Conservation (phyloP, 2,329 filamentous ascomycete genomes). For the Sphaerulina populicola region DNA sequence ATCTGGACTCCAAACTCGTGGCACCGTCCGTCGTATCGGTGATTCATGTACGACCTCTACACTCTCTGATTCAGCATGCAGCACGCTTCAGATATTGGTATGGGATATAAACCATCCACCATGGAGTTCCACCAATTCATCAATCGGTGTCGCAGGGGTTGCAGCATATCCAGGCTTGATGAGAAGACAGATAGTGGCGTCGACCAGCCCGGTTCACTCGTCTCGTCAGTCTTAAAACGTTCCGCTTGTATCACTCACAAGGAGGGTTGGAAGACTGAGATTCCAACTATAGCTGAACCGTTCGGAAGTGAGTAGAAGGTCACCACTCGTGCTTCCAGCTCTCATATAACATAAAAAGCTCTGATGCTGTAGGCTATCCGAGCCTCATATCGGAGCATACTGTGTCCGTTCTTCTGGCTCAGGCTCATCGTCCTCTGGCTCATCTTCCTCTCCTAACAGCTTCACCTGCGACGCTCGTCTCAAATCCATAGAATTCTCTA, state of each 20-base stretch:
- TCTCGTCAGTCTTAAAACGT: background rate
- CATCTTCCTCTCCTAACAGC: constrained; percentile 1
- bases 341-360: background rate
- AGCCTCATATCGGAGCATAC: background rate
- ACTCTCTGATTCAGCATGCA: too few species aligned
- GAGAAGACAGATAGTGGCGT: too few species aligned
- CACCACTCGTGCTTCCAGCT: background rate
- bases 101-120: too few species aligned
- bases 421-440: background rate
- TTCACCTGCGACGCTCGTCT: constrained; percentile 1
- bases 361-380: background rate
- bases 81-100: too few species aligned
- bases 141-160: too few species aligned
- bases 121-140: too few species aligned
- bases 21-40: too few species aligned
- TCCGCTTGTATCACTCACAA: background rate
- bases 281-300: background rate
- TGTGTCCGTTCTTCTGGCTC: background rate
- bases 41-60: too few species aligned
- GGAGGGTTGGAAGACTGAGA: background rate
- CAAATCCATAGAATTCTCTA: constrained; percentile 35
- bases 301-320: background rate
- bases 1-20: too few species aligned
- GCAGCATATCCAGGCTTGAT: too few species aligned
- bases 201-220: too few species aligned